Conservation (phyloP, 768 basidiomycete species). For the Clathrus columnatus region DNA sequence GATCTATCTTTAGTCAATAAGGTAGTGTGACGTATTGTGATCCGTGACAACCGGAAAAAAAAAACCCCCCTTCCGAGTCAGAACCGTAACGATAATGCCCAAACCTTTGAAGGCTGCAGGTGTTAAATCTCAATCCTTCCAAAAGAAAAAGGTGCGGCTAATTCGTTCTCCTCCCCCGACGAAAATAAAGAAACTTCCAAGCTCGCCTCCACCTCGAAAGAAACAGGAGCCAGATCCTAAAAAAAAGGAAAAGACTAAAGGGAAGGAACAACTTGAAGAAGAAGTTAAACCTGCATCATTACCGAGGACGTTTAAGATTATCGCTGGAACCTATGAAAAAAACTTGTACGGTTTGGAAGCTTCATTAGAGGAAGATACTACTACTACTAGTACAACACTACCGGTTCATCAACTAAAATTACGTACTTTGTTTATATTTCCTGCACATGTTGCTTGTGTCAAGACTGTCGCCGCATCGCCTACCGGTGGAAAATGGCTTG, state of each 20-base stretch:
- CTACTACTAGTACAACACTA: constrained; percentile 16
- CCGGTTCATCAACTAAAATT: constrained; percentile 31
- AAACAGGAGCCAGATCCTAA: background rate
- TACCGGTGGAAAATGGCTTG: constrained; percentile 90
- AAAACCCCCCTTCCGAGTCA: too few relatives aligned
- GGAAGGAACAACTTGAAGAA: background rate
- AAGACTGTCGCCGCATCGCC: constrained; percentile 87
- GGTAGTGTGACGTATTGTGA: too few relatives aligned
- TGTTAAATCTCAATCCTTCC: background rate
- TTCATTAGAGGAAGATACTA: constrained; percentile 20
- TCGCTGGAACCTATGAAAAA: constrained; percentile 95
- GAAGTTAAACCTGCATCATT: constrained; percentile 22
- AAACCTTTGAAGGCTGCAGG: background rate
- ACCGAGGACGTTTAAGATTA: constrained; percentile 60
- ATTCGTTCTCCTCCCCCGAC: background rate
- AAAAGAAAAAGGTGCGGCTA: background rate
- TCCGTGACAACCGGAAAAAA: too few relatives aligned
- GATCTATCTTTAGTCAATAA: too few relatives aligned
- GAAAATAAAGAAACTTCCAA: background rate
- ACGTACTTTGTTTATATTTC: constrained; percentile 89
- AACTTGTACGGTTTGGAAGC: constrained; percentile 86
- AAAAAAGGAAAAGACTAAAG: background rate
- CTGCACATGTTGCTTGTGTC: constrained; percentile 90
- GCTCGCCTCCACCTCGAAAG: background rate
- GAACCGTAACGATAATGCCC: too few relatives aligned